Evolutionary conservation across 1,139 yeast species (phyloP).

Genomic region (Hyphopichia fennica): DNA sequence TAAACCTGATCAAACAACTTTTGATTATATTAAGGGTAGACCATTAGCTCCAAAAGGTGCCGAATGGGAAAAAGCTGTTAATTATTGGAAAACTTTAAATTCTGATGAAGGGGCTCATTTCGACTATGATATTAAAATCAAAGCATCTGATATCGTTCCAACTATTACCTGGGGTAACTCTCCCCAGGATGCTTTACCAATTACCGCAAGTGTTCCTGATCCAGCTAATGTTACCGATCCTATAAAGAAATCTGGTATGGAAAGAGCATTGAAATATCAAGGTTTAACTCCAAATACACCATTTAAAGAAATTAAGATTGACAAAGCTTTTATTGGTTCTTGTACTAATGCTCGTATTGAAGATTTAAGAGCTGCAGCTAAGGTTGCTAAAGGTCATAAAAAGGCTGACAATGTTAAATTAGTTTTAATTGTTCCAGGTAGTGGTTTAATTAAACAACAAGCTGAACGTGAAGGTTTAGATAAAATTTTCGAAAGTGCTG

Average conservation of each 20-base stretch:
- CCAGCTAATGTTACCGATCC: constrained; percentile 75
- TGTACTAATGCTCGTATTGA: constrained; percentile 98
- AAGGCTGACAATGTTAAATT: constrained; percentile 79
- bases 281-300: constrained; percentile 86
- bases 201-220: constrained; percentile 86
- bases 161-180: constrained; percentile 99
- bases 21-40: constrained; percentile 85
- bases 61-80: constrained; percentile 92
- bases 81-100: constrained; percentile 85
- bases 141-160: constrained; percentile 85
- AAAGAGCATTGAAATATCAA: constrained; percentile 88
- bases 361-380: constrained; percentile 94
- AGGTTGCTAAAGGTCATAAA: constrained; percentile 86
- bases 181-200: constrained; percentile 97
- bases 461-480: constrained; percentile 96
- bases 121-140: constrained; percentile 78
- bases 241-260: constrained; percentile 78
- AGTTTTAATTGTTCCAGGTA: constrained; percentile 95
- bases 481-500: constrained; percentile 86
- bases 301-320: constrained; percentile 67
- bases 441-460: constrained; percentile 88
- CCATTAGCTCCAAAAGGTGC: constrained; percentile 92
- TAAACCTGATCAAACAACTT: constrained; percentile 88
- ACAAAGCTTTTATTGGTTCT: constrained; percentile 95
- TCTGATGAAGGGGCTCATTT: constrained; percentile 89